Percentiles rank a stretch among this genome's conserved stretches.
Conservation (phyloP, 495 filamentous ascomycete species). For the Xylaria curta region DNA sequence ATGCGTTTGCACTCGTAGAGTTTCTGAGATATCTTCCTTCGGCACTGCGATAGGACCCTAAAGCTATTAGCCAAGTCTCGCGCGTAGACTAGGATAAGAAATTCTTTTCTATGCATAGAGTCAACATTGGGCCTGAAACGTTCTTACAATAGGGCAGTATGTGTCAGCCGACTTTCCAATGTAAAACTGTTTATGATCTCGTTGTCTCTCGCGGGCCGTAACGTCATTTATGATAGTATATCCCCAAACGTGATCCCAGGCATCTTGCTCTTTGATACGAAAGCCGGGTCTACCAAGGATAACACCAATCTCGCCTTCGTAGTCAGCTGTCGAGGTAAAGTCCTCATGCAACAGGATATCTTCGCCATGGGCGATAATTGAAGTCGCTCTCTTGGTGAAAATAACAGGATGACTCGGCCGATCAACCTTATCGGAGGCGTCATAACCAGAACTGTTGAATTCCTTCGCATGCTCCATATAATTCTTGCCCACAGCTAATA, state of each 20-base stretch:
- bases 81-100: neutral
- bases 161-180: conserved; percentile 63
- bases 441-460: conserved; percentile 56
- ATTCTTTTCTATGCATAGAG: neutral
- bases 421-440: conserved; percentile 56
- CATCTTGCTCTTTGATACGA: conserved; percentile 51
- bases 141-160: conserved; percentile 59
- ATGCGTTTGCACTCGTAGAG: conserved; percentile 49
- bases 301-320: conserved; percentile 64
- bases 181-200: conserved; percentile 65
- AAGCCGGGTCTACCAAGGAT: conserved; percentile 60
- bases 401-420: conserved; percentile 44
- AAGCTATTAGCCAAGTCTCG: neutral
- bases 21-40: conserved; percentile 46
- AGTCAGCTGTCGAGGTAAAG: conserved; percentile 60
- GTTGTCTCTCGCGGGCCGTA: conserved; percentile 61
- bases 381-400: conserved; percentile 62
- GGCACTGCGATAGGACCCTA: conserved; percentile 61
- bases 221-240: conserved; percentile 66
- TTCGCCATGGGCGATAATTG: conserved; percentile 50
- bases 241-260: conserved; percentile 61
- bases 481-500: conserved; percentile 62
- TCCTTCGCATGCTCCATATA: conserved; percentile 54
- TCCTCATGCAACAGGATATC: conserved; percentile 54
- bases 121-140: neutral